phyloP scores from a whole-genome alignment of 1,139 yeast genomes.

The Geotrichum macrosporum region DNA sequence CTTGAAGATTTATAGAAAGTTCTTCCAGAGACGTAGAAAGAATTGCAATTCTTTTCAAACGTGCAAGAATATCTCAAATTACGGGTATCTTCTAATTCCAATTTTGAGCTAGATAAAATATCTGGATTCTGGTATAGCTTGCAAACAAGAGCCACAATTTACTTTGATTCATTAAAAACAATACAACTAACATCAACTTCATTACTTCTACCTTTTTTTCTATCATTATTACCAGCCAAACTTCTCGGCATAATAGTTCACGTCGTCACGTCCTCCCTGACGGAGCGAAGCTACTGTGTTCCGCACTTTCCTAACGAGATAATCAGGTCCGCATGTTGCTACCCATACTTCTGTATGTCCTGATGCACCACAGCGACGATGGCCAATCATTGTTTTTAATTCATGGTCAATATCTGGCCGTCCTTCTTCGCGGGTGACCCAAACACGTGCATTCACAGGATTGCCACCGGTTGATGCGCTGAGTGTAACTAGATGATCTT shows the following conservation, averaged over 20 bases:
- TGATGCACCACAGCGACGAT: slow-evolving; percentile 8
- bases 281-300: slow-evolving; percentile 28
- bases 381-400: slow-evolving; percentile 20
- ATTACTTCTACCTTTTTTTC: no score
- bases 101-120: no score
- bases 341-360: slow-evolving; percentile 26
- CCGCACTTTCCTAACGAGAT: slow-evolving; percentile 27
- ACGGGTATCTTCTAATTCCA: no score
- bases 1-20: no score
- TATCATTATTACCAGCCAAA: slow-evolving; percentile 34
- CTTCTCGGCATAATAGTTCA: slow-evolving; percentile 29
- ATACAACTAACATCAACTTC: not conserved
- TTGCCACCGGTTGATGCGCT: slow-evolving; percentile 2
- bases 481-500: slow-evolving; percentile 11
- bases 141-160: no score
- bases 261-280: slow-evolving; percentile 24
- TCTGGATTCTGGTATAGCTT: no score
- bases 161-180: no score
- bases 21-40: no score
- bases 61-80: no score
- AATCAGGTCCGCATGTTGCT: slow-evolving; percentile 32
- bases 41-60: no score
- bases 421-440: slow-evolving; percentile 29
- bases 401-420: slow-evolving; percentile 26
- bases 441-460: slow-evolving; percentile 20